A percentile compares a stretch with the other conserved stretches of the same genome.
phyloP scores from a whole-genome alignment of 78 protist species.

The Diacronema lutheri region DNA sequence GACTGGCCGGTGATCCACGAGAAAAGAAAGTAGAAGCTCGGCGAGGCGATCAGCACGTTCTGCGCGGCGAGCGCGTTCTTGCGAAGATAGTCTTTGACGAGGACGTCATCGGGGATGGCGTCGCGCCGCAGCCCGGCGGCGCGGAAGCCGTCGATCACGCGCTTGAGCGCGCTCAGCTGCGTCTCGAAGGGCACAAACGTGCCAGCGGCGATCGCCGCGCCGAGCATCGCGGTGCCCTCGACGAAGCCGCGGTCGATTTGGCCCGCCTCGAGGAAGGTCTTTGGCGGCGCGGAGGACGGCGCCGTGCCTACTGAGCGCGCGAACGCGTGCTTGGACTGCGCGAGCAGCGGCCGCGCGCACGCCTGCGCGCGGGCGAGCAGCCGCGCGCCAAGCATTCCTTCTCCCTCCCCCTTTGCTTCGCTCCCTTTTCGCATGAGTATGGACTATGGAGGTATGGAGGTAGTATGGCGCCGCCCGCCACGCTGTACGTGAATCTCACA shows the following conservation, averaged over 20 bases:
- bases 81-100: neutral
- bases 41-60: slow-evolving; percentile 7
- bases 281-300: no score
- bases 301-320: no score
- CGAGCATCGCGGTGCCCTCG: neutral
- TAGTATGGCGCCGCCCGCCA: no score
- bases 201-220: neutral
- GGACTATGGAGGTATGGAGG: no score
- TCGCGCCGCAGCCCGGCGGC: neutral
- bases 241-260: neutral
- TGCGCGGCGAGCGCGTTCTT: neutral
- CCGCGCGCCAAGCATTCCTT: no score
- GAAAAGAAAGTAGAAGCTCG: neutral
- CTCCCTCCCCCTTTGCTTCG: no score
- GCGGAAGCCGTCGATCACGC: neutral
- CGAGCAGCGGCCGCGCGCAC: no score
- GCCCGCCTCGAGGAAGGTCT: neutral
- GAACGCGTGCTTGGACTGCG: no score
- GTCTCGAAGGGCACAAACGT: neutral
- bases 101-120: neutral
- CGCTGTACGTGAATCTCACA: no score
- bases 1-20: neutral
- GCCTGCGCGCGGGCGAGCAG: no score
- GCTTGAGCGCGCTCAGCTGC: neutral
- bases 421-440: no score